These are phyloP conservation scores for Hyphodiscus sp. DNA, from an alignment of 2,329 filamentous ascomycete species.

Conservation along the genomic window DNA sequence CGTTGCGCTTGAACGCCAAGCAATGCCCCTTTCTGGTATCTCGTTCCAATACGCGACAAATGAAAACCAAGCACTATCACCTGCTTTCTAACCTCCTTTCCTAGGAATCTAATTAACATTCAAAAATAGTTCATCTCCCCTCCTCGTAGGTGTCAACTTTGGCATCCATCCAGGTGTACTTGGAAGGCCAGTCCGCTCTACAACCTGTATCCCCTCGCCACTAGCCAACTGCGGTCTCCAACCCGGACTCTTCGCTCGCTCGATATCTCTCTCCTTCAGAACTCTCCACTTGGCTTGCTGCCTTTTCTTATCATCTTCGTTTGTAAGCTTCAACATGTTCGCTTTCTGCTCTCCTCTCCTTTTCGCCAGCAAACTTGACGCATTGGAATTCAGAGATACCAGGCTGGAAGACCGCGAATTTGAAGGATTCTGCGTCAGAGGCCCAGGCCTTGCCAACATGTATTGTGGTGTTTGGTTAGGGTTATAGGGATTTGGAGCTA, in stretches of 20 bases:
- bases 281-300: conserved; percentile 23
- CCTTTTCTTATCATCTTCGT: conserved; percentile 18
- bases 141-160: conserved; percentile 57
- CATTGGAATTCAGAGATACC: conserved; percentile 9
- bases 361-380: conserved; percentile 41
- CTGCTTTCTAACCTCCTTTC: no score
- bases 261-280: conserved; percentile 18
- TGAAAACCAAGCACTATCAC: not conserved
- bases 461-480: not conserved
- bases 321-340: conserved; percentile 33
- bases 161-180: conserved; percentile 55
- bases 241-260: conserved; percentile 18
- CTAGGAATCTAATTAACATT: conserved; percentile 39
- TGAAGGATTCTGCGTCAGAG: not conserved
- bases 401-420: conserved; percentile 26
- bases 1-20: conserved; percentile 1
- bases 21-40: conserved; percentile 1
- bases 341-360: conserved; percentile 45
- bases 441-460: not conserved
- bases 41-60: not conserved
- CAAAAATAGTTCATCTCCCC: conserved; percentile 59
- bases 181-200: conserved; percentile 31
- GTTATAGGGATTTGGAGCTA: conserved; percentile 40
- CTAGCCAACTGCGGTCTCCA: conserved; percentile 22
- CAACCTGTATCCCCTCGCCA: conserved; percentile 1